Percentiles rank a stretch among this genome's conserved stretches.
phyloP scores from a whole-genome alignment of 371 early-diverging fungal genomes.

The Dipsacomyces acuminosporus region DNA sequence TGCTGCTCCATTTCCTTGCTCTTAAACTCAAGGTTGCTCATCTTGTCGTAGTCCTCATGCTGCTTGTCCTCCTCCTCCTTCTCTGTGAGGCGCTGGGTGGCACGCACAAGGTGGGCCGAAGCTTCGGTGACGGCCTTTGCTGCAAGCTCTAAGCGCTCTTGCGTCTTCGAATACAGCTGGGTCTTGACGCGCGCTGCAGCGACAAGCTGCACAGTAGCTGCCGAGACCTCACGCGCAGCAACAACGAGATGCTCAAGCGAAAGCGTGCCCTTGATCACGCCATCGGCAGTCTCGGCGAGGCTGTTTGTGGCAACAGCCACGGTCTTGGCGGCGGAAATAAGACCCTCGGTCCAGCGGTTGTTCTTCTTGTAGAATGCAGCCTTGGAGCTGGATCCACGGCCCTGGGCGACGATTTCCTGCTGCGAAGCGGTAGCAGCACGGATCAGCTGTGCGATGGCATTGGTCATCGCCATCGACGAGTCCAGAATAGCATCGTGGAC shows the following conservation, averaged over 20 bases:
- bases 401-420: slow-evolving; percentile 94
- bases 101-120: slow-evolving; percentile 83
- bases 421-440: slow-evolving; percentile 90
- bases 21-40: slow-evolving; percentile 90
- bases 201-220: slow-evolving; percentile 94
- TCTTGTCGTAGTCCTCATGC: slow-evolving; percentile 57
- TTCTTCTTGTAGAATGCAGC: slow-evolving; percentile 97
- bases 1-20: slow-evolving; percentile 96
- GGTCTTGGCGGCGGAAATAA: slow-evolving; percentile 94
- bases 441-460: slow-evolving; percentile 91
- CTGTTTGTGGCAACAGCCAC: slow-evolving; percentile 88
- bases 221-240: slow-evolving; percentile 92
- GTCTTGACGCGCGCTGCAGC: slow-evolving; percentile 96
- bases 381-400: slow-evolving; percentile 76
- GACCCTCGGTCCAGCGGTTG: slow-evolving; percentile 97
- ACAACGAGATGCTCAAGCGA: slow-evolving; percentile 91
- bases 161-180: slow-evolving; percentile 82
- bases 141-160: slow-evolving; percentile 85
- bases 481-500: slow-evolving; percentile 89
- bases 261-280: slow-evolving; percentile 86
- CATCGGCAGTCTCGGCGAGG: slow-evolving; percentile 93
- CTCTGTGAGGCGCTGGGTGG: slow-evolving; percentile 82
- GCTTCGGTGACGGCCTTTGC: slow-evolving; percentile 92
- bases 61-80: slow-evolving; percentile 58
- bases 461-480: slow-evolving; percentile 86